phyloP scores from a whole-genome alignment of 805 yeast genomes.

The Yamadazyma sp. region DNA sequence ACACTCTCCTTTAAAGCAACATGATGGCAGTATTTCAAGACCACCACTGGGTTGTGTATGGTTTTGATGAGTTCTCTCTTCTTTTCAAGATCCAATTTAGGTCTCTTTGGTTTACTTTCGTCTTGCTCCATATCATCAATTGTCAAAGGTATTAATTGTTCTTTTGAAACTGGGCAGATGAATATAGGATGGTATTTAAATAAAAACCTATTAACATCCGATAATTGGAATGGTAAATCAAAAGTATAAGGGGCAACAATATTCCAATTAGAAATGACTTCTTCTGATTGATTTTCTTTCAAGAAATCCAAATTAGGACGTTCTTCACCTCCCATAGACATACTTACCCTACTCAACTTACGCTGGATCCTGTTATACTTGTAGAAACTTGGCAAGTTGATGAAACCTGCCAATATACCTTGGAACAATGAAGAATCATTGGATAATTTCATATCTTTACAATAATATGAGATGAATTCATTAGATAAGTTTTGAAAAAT shows the following conservation, averaged over 20 bases:
- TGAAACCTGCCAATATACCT: constrained; percentile 36
- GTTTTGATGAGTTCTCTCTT: constrained; percentile 12
- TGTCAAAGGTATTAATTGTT: constrained; percentile 37
- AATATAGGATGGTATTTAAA: constrained; percentile 43
- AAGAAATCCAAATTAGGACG: background rate
- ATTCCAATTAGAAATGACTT: background rate
- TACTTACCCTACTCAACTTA: constrained; percentile 20
- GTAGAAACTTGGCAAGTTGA: constrained; percentile 41
- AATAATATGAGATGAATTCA: constrained; percentile 39
- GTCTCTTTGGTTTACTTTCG: constrained; percentile 18
- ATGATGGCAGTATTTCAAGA: constrained; percentile 39
- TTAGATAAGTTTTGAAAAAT: constrained; percentile 35
- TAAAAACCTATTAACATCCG: constrained; percentile 36
- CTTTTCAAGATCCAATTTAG: constrained; percentile 6
- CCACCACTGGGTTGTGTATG: constrained; percentile 36
- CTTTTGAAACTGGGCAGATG: constrained; percentile 45
- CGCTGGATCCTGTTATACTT: constrained; percentile 37
- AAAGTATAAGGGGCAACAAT: constrained; percentile 20
- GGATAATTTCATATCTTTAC: constrained; percentile 34
- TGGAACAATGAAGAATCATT: constrained; percentile 42
- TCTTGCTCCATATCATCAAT: constrained; percentile 9
- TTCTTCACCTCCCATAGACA: constrained; percentile 1
- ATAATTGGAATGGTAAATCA: constrained; percentile 42
- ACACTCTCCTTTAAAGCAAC: constrained; percentile 41
- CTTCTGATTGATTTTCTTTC: background rate